phyloP scores from a whole-genome alignment of 257 asterid species.

The Coffea canephora region DNA sequence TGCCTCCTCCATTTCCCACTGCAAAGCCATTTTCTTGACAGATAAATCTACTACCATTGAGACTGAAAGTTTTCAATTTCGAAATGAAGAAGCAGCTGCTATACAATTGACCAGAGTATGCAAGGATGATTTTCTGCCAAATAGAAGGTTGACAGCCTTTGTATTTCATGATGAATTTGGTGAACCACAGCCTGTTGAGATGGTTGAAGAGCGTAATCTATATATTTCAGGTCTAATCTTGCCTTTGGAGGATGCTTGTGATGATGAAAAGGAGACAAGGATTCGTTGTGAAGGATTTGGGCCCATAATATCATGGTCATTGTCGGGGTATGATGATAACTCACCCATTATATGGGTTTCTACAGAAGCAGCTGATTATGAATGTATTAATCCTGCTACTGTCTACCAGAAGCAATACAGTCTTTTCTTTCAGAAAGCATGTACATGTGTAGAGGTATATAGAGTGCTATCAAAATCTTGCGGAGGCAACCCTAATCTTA shows the following conservation, averaged over 20 bases:
- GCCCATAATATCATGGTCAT: constrained; percentile 25
- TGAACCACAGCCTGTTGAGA: constrained; percentile 15
- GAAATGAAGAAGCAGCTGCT: constrained; percentile 16
- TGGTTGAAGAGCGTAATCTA: constrained; percentile 14
- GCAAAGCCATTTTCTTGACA: not conserved
- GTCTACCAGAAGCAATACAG: constrained; percentile 14
- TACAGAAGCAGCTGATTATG: constrained; percentile 21
- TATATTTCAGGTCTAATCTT: constrained; percentile 22
- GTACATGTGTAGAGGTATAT: constrained; percentile 18
- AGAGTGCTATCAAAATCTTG: constrained; percentile 13
- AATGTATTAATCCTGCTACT: constrained; percentile 17
- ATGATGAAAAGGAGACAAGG: constrained; percentile 7
- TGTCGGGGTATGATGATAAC: constrained; percentile 23
- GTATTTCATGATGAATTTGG: constrained; percentile 11
- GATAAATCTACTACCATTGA: constrained; percentile 1
- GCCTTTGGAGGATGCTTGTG: constrained; percentile 20
- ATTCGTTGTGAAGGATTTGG: constrained; percentile 19
- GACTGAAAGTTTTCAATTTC: constrained; percentile 1
- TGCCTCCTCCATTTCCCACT: not conserved
- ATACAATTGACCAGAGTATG: constrained; percentile 8
- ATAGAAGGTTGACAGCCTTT: constrained; percentile 21
- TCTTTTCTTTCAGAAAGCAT: constrained; percentile 15
- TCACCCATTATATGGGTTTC: constrained; percentile 25
- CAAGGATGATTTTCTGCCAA: not conserved
- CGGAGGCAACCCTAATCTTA: constrained; percentile 20